phyloP scores from a whole-genome alignment of 495 filamentous ascomycete species.

The Aspergillus taichungensis region DNA sequence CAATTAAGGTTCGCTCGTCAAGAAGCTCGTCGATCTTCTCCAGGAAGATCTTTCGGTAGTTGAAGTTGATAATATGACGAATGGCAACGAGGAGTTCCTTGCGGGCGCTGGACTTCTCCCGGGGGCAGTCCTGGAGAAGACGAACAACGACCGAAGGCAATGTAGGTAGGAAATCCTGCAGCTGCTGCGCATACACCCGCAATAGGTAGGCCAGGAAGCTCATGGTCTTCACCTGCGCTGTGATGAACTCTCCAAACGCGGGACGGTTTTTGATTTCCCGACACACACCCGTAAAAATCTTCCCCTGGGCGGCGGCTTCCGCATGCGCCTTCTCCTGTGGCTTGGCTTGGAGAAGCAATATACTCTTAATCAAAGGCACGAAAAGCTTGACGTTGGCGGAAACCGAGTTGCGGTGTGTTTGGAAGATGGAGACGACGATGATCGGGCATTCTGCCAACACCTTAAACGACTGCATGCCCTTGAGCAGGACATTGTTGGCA shows the following conservation, averaged over 20 bases:
- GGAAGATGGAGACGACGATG: constrained; percentile 97
- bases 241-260: constrained; percentile 96
- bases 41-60: constrained; percentile 91
- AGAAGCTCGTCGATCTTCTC: constrained; percentile 91
- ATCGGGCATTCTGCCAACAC: constrained; percentile 96
- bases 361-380: constrained; percentile 85
- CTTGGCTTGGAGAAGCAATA: constrained; percentile 80
- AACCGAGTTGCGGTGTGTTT: constrained; percentile 74
- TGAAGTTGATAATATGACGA: constrained; percentile 98
- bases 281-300: constrained; percentile 87
- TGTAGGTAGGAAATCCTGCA: constrained; percentile 80
- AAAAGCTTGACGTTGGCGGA: constrained; percentile 82
- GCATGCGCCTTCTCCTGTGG: constrained; percentile 88
- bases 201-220: constrained; percentile 94
- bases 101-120: constrained; percentile 84
- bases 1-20: constrained; percentile 87
- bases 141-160: constrained; percentile 89
- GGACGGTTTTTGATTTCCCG: constrained; percentile 87
- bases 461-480: constrained; percentile 98
- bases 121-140: constrained; percentile 83
- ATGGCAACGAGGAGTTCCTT: constrained; percentile 97
- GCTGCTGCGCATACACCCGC: constrained; percentile 75
- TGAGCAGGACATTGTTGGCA: constrained; percentile 65
- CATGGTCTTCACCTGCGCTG: constrained; percentile 98
- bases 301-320: constrained; percentile 64